Evolutionary conservation across 2,329 filamentous ascomycete genomes (phyloP).

Genomic region (Microdochium bolleyi): DNA sequence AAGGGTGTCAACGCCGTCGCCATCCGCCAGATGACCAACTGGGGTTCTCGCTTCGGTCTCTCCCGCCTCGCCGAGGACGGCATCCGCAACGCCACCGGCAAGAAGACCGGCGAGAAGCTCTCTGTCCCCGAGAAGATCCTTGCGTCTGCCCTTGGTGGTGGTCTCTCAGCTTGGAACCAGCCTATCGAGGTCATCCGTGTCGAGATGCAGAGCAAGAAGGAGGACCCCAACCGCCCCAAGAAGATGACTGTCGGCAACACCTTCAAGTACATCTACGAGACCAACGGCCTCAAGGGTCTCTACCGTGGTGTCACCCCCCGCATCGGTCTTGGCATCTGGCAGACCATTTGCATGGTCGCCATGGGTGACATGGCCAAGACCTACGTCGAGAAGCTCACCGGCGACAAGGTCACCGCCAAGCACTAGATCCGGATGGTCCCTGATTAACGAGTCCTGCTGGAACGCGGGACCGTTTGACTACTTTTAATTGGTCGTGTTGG

Average conservation of each 20-base stretch:
- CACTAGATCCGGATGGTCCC: constrained; percentile 43
- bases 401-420: constrained; percentile 57
- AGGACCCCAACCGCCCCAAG: constrained; percentile 95
- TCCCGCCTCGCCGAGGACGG: constrained; percentile 84
- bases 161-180: constrained; percentile 97
- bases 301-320: constrained; percentile 94
- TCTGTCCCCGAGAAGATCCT: constrained; percentile 78
- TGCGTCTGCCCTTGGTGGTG: constrained; percentile 81
- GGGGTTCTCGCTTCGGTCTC: constrained; percentile 93
- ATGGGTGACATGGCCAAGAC: constrained; percentile 85
- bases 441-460: constrained; percentile 10
- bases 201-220: constrained; percentile 99
- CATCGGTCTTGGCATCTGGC: constrained; percentile 94
- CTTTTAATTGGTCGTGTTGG: neutral
- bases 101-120: constrained; percentile 74
- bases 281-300: constrained; percentile 82
- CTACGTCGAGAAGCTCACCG: constrained; percentile 59
- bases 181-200: constrained; percentile 99
- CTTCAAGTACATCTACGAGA: constrained; percentile 78
- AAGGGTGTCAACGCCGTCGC: constrained; percentile 97
- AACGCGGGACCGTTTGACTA: constrained; percentile 4
- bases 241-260: constrained; percentile 95
- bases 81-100: constrained; percentile 71
- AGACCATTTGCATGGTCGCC: constrained; percentile 99
- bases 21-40: constrained; percentile 99